A percentile compares a stretch with the other conserved stretches of the same genome.
Conservation (phyloP, 306 rosid genomes). For the Rosa rugosa region DNA sequence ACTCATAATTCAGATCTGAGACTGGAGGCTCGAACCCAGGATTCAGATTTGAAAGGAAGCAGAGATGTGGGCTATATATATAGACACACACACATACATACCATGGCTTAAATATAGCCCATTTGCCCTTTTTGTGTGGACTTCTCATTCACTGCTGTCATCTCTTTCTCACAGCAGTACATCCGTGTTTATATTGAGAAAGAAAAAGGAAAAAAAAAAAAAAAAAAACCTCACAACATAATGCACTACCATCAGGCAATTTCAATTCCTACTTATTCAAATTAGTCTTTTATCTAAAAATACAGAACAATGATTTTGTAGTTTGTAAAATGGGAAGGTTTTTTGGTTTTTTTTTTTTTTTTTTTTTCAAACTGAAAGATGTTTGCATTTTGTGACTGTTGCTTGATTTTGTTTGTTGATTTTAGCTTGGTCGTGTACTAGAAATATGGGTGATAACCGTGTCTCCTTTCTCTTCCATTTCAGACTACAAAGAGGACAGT, state of each 20-base stretch:
- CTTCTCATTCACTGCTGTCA: background rate
- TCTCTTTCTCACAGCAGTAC: background rate
- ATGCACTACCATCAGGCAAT: background rate
- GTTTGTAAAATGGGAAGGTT: background rate
- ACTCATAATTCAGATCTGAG: background rate
- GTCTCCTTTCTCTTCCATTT: slow-evolving; percentile 26
- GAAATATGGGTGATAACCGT: background rate
- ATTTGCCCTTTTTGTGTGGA: background rate
- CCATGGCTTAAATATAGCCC: background rate
- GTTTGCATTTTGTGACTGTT: background rate
- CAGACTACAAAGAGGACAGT: slow-evolving; percentile 91
- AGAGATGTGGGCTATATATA: background rate
- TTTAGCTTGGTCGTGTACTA: background rate
- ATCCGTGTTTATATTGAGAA: background rate
- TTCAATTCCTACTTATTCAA: background rate
- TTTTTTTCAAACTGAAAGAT: background rate
- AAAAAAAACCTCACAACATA: background rate
- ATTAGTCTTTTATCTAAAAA: background rate
- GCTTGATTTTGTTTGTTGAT: background rate
- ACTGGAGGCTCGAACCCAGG: background rate
- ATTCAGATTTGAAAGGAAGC: background rate
- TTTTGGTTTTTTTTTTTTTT: too few relatives aligned
- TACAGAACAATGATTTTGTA: background rate
- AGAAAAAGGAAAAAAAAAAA: background rate
- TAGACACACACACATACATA: background rate